Conservation (phyloP, 345 rosid genomes). For the Carallia pectinifolia region DNA sequence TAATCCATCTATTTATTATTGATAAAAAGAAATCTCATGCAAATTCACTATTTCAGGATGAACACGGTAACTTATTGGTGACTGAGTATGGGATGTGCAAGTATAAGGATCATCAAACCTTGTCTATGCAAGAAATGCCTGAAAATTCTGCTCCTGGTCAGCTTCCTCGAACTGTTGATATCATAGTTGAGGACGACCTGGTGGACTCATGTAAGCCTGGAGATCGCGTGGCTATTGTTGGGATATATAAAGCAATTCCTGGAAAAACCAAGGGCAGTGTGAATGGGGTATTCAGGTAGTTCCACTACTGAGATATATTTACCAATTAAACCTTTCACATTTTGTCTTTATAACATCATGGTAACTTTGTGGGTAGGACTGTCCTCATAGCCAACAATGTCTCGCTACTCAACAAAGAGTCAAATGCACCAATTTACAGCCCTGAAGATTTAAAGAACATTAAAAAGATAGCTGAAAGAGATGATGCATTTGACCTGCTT, state of each 20-base stretch:
- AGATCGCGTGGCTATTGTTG: slow-evolving; percentile 90
- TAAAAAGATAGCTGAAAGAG: slow-evolving; percentile 83
- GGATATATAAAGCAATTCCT: slow-evolving; percentile 92
- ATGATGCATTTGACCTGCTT: slow-evolving; percentile 83
- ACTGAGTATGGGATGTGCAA: slow-evolving; percentile 93
- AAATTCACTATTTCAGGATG: slow-evolving; percentile 60
- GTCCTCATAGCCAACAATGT: slow-evolving; percentile 88
- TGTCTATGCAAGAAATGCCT: slow-evolving; percentile 97
- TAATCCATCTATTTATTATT: slow-evolving; percentile 1
- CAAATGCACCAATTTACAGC: slow-evolving; percentile 88
- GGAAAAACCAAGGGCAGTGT: slow-evolving; percentile 96
- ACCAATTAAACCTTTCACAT: not conserved
- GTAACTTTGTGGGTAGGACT: slow-evolving; percentile 54
- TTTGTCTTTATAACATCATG: not conserved
- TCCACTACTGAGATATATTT: not conserved
- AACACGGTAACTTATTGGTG: slow-evolving; percentile 80
- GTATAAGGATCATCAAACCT: slow-evolving; percentile 96
- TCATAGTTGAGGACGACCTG: slow-evolving; percentile 91
- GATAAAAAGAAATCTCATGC: slow-evolving; percentile 7
- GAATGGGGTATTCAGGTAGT: slow-evolving; percentile 94
- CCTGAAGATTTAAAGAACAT: slow-evolving; percentile 76
- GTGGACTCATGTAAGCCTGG: slow-evolving; percentile 99
- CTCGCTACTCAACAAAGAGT: slow-evolving; percentile 89
- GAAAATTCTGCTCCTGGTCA: slow-evolving; percentile 99
- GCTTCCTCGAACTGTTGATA: slow-evolving; percentile 95